Percentiles rank a stretch among this genome's conserved stretches.
phyloP scores from a whole-genome alignment of 345 rosid species.

The Draba incana region DNA sequence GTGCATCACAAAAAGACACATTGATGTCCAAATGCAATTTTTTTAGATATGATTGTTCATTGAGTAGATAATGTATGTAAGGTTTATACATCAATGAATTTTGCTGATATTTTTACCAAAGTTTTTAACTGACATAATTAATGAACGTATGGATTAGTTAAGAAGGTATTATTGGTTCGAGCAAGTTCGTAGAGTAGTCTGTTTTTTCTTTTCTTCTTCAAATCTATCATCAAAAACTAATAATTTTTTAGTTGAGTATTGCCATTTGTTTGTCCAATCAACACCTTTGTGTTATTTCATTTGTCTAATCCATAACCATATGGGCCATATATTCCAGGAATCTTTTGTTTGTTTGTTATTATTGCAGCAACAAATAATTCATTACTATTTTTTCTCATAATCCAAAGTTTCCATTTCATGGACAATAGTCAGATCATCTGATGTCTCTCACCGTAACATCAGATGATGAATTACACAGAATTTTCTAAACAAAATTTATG shows the following conservation, averaged over 20 bases:
- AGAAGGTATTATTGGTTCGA: too few species aligned
- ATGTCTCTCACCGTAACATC: background rate
- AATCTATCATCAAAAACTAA: conserved; percentile 6
- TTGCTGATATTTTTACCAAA: too few species aligned
- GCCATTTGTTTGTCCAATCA: conserved; percentile 36
- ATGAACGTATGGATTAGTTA: too few species aligned
- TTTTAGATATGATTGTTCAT: too few species aligned
- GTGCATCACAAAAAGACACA: too few species aligned
- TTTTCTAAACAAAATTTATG: too few species aligned
- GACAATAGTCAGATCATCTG: conserved; percentile 24
- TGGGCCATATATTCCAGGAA: conserved; percentile 39
- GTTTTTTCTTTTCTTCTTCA: conserved; percentile 9
- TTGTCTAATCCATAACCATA: conserved; percentile 39
- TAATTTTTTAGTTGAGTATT: background rate
- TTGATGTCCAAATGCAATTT: too few species aligned
- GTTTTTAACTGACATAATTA: too few species aligned
- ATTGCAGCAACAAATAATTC: conserved; percentile 30
- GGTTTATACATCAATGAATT: too few species aligned
- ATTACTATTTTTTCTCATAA: background rate
- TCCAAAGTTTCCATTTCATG: background rate
- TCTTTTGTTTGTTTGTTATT: conserved; percentile 40
- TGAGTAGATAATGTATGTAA: too few species aligned
- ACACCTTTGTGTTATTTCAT: conserved; percentile 42
- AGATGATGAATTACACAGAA: too few species aligned
- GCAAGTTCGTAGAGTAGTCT: background rate